Evolutionary conservation across 305 asterid genomes (phyloP).

Genomic region (Rubia balearica): DNA sequence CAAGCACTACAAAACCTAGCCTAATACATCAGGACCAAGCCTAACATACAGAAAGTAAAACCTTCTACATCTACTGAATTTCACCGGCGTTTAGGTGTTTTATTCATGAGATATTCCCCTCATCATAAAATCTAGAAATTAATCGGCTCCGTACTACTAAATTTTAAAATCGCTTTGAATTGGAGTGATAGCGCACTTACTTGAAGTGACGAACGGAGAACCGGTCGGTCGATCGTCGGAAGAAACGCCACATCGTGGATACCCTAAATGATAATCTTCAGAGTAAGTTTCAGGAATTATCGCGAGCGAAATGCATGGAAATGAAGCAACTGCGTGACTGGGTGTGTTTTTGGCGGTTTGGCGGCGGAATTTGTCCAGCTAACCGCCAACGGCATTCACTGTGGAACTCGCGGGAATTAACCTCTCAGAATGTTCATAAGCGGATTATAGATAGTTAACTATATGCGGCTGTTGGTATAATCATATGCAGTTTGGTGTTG

Average conservation of each 20-base stretch:
- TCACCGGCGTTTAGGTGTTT: background rate
- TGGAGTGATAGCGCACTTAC: background rate
- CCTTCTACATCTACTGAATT: background rate
- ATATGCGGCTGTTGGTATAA: background rate
- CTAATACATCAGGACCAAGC: background rate
- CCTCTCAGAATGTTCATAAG: background rate
- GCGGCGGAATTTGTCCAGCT: background rate
- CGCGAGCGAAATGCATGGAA: background rate
- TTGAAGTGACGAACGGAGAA: slow-evolving; percentile 17
- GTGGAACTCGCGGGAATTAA: slow-evolving; percentile 3
- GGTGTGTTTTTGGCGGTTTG: slow-evolving; percentile 6
- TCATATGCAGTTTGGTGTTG: background rate
- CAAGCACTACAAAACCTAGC: background rate
- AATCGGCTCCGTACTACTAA: background rate
- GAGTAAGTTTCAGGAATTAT: background rate
- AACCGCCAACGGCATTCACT: slow-evolving; percentile 2
- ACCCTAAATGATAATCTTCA: background rate
- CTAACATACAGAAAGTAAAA: background rate
- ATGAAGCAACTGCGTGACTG: background rate
- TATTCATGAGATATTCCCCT: background rate
- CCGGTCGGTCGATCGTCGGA: slow-evolving; percentile 15
- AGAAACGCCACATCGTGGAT: slow-evolving; percentile 8
- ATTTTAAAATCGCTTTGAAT: background rate
- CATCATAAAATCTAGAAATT: background rate
- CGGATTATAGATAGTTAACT: background rate